Percentiles rank a stretch among this genome's conserved stretches.
Evolutionary conservation across 257 asterid genomes (phyloP).

Genomic region (Cordia subcordata): DNA sequence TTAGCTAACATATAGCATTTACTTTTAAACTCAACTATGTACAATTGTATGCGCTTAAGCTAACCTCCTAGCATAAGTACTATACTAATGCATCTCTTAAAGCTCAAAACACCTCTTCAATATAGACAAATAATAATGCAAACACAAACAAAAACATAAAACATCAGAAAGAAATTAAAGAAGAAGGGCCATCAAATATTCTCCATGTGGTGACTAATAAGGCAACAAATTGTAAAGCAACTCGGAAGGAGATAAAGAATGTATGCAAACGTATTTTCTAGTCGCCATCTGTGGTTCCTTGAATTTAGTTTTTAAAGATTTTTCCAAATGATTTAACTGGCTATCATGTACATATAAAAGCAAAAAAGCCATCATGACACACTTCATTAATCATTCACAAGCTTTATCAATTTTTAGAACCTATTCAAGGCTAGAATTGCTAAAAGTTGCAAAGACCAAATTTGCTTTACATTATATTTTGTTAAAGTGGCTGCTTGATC

Average conservation of each 20-base stretch:
- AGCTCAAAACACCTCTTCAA: no score
- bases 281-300: background rate
- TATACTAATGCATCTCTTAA: no score
- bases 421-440: constrained; percentile 7
- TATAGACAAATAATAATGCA: no score
- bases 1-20: no score
- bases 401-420: background rate
- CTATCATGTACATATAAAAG: background rate
- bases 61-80: no score
- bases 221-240: background rate
- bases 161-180: constrained; percentile 3
- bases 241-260: constrained; percentile 5
- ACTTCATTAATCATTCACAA: background rate
- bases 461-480: constrained; percentile 5
- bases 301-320: constrained; percentile 10
- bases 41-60: no score
- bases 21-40: no score
- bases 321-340: constrained; percentile 3
- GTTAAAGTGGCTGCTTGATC: background rate
- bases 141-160: no score
- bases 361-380: constrained; percentile 7
- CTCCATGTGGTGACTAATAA: constrained; percentile 9
- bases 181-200: constrained; percentile 2
- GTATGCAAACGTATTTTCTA: constrained; percentile 3
- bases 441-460: constrained; percentile 11